A percentile compares a stretch with the other conserved stretches of the same genome.
Conservation (phyloP, 2,329 filamentous ascomycete species). For the Akanthomyces uredinophilus region DNA sequence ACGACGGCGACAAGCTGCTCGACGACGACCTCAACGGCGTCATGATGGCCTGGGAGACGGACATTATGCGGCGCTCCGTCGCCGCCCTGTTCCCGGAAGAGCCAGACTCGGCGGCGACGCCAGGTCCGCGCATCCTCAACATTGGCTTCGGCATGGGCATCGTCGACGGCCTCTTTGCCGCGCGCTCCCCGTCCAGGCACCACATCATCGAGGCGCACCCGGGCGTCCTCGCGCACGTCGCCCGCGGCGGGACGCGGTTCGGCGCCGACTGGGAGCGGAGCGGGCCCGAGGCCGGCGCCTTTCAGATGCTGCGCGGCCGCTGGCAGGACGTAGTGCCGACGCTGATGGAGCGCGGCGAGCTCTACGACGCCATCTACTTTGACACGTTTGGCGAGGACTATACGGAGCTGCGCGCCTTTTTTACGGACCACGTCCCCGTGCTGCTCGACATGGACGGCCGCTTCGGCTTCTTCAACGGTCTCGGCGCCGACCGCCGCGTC, state of each 20-base stretch:
- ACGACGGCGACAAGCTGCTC: constrained; percentile 61
- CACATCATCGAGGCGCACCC: constrained; percentile 87
- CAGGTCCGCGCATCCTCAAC: constrained; percentile 69
- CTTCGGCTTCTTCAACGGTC: constrained; percentile 85
- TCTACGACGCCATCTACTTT: constrained; percentile 90
- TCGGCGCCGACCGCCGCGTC: constrained; percentile 85
- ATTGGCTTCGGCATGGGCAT: constrained; percentile 92
- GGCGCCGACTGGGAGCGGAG: constrained; percentile 50
- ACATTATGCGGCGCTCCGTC: constrained; percentile 77
- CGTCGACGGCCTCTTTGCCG: constrained; percentile 70
- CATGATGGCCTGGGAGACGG: constrained; percentile 91
- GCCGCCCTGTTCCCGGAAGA: constrained; percentile 55
- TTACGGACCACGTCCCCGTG: constrained; percentile 78
- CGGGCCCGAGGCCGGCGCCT: constrained; percentile 59
- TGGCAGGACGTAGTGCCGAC: constrained; percentile 78
- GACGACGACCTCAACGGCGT: constrained; percentile 75
- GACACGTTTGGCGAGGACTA: constrained; percentile 98
- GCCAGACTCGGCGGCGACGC: too few relatives aligned
- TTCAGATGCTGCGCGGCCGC: constrained; percentile 62
- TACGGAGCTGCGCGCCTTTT: constrained; percentile 76
- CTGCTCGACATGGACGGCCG: constrained; percentile 67
- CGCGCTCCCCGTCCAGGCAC: constrained; percentile 61
- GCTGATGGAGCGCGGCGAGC: constrained; percentile 61
- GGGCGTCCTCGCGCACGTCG: constrained; percentile 64
- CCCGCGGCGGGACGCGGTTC: constrained; percentile 40